Percentiles rank a stretch among this genome's conserved stretches.
Evolutionary conservation across 768 basidiomycete species (phyloP).

Genomic region (Asterophora parasitica): DNA sequence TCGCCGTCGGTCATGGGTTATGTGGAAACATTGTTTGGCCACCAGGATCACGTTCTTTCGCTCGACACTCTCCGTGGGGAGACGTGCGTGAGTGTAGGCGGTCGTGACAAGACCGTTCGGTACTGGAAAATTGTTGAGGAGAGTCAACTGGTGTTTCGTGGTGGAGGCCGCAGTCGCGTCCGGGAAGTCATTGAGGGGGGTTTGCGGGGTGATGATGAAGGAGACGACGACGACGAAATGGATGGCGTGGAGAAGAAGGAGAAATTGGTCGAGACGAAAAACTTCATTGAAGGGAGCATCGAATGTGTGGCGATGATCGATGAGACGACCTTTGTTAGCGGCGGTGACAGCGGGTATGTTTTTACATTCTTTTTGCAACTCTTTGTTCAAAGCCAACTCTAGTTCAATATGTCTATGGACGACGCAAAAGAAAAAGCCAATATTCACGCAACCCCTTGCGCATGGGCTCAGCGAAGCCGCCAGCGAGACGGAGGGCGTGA

Average conservation of each 20-base stretch:
- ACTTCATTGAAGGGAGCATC: constrained; percentile 85
- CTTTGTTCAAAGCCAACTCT: not conserved
- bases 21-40: constrained; percentile 95
- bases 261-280: constrained; percentile 27
- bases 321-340: constrained; percentile 87
- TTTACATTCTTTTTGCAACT: not conserved
- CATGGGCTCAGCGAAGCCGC: constrained; percentile 77
- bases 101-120: constrained; percentile 84
- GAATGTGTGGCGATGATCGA: constrained; percentile 95
- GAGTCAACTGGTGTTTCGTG: constrained; percentile 92
- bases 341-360: constrained; percentile 93
- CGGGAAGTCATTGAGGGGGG: constrained; percentile 80
- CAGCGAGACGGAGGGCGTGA: constrained; percentile 69
- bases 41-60: constrained; percentile 81
- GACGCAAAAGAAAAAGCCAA: constrained; percentile 90
- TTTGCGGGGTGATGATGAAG: constrained; percentile 55
- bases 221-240: constrained; percentile 32
- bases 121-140: constrained; percentile 98
- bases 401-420: constrained; percentile 94
- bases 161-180: constrained; percentile 82
- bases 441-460: constrained; percentile 80
- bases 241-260: constrained; percentile 23
- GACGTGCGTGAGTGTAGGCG: constrained; percentile 82
- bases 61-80: constrained; percentile 82
- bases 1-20: constrained; percentile 76